Evolutionary conservation across 306 rosid genomes (phyloP), one percentile per base, ranked within the genome.

Genomic region (Pyrus pyrifolia): DNA sequence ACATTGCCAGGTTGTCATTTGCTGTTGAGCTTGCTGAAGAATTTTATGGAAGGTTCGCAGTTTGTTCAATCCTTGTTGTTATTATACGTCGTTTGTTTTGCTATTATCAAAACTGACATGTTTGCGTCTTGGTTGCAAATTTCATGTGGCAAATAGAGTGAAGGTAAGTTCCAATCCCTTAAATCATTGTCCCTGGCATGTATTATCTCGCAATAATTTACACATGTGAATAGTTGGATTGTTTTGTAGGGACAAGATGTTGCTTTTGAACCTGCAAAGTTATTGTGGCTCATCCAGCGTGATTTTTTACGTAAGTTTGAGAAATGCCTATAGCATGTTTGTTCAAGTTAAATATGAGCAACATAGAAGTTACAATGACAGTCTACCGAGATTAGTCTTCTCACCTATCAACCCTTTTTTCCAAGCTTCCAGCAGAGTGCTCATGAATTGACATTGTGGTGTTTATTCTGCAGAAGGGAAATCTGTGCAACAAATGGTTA

Each of bases 11-110:
- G 73, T 82, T 95, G 73, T 95, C 99, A 73, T 95, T 95, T 89
- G 99, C 99, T 35, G 97, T 95, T 73, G 97, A 95, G 85, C 99
- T 95, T 72, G 99, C 99, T 68, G 99, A 95, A 90, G 99, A 95
- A 82, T 95, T 95, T 80, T 92, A 92, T 76, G 97, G 97, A 91
- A 95, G 98, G 98, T 95, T 78, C 75, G 86, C 72, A 70, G 71
- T 77, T 49, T 31, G 31, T 60, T 73, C 14, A 40, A 64, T 66
- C 35, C 30, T 68, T 57, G 7, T 17, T 59, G 51, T 30, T 6
- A 1, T 68, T 53, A 13, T 30, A 51, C 30, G 17, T 67, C 11
- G 4, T 51, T 40, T 78, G 21, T 53, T 60, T 12, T 61, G 45
- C 38, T 65, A 60, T 71, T 69, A 21, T 73, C 76, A 29, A 80